Evolutionary conservation across 73 alveolate genomes (phyloP), one percentile per base, ranked within the genome.

Genomic region (Durusdinium trenchii): DNA sequence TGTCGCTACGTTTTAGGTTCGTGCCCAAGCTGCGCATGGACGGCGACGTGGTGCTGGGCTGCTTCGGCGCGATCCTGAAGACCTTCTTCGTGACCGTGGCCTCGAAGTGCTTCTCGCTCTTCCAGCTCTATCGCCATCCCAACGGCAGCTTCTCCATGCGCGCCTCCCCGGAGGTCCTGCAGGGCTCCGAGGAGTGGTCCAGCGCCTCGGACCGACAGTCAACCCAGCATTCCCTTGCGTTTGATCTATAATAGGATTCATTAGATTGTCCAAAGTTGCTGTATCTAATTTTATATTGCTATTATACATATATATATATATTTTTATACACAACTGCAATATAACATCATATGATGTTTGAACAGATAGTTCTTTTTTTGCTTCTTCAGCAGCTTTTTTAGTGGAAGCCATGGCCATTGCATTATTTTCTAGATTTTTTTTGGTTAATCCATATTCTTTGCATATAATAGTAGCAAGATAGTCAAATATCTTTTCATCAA

Each of bases 51-150:
- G 97, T 90, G n/a, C 75, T 90, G 57, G 97, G 97, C 54, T 46
- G 87, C 86, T 90, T 67, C 45, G 97, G 97, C 3, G 97, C 60
- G 42, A 64, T 90, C 43, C 62, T 90, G 57, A 90, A 90, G 87
- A 90, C 97, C 97, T 90, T 90, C 97, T 90, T 90, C 75, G 97
- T 90, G 61, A 90, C 97, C 38, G 97, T 90, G 64, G 97, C 97
- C 45, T 90, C 97, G 16, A 90, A 90, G 79, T 87, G 95, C 84
- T 64, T 87, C 46, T 87, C 95, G 82, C 84, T 87, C 54, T 90
- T 90, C 97, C 86, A 64, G 46, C 69, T 86, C 97, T 90, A 90
- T 57, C 35, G 38, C n/a, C 97, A 90, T 46, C 97, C 97, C 87
- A 90, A 90, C 45, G 76, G 76, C 16, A 47, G 48, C n/a, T 52